phyloP scores from a whole-genome alignment of 1,284 basidiomycete genomes.

The Xerocomus minutiporus region DNA sequence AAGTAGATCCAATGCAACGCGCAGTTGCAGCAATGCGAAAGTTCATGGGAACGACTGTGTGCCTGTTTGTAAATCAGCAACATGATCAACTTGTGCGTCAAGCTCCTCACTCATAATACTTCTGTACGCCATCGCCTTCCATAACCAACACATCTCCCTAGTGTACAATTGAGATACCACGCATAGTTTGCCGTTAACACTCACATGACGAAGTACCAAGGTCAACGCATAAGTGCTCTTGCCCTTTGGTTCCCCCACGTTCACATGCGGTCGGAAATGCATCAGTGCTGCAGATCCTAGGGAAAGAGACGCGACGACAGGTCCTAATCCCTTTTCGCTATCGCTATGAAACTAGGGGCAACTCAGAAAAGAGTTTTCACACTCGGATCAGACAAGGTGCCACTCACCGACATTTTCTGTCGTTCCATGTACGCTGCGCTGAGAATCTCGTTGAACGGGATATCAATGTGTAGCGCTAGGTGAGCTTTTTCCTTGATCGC shows the following conservation, averaged over 20 bases:
- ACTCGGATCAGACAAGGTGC: not conserved
- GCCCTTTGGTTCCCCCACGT: constrained; percentile 32
- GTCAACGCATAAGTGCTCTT: constrained; percentile 42
- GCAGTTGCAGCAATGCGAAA: constrained; percentile 54
- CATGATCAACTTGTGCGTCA: not conserved
- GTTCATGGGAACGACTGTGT: constrained; percentile 47
- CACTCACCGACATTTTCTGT: constrained; percentile 75
- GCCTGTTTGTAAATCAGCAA: constrained; percentile 31
- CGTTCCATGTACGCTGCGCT: constrained; percentile 78
- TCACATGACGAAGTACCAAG: constrained; percentile 62
- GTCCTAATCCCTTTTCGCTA: constrained; percentile 65
- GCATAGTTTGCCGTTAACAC: constrained; percentile 22
- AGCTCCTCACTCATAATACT: constrained; percentile 59
- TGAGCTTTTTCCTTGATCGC: constrained; percentile 52
- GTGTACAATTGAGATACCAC: not conserved
- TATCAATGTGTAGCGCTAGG: constrained; percentile 35
- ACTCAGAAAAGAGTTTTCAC: constrained; percentile 1
- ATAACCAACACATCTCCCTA: constrained; percentile 75
- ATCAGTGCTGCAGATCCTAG: constrained; percentile 68
- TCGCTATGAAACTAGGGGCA: constrained; percentile 69
- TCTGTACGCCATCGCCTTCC: constrained; percentile 64
- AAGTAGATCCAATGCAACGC: constrained; percentile 39
- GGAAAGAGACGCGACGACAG: constrained; percentile 66
- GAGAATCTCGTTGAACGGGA: constrained; percentile 68
- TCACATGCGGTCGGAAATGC: constrained; percentile 58